Evolutionary conservation across 2,329 filamentous ascomycete genomes (phyloP), one percentile per base, ranked within the genome.

Genomic region (Amauroascus verrucosus): DNA sequence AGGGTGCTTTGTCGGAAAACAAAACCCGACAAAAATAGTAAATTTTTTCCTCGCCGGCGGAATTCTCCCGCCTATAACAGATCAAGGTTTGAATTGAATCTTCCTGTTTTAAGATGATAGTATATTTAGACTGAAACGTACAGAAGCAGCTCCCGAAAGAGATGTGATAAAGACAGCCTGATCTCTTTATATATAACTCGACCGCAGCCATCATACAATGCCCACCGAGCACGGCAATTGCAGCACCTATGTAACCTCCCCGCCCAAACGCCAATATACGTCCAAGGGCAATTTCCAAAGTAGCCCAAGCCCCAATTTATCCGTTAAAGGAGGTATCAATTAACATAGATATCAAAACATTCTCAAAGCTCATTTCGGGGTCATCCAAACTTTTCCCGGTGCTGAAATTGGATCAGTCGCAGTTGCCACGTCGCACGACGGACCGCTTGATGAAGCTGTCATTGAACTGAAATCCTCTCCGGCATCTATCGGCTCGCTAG

Each of bases 401-500:
- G 20, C 22, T 16, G 40, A 6, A 28, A 52, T 28, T 3, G 41
- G n/a, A 18, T 52, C 50, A 14, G 40, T 11, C 1, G 40, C 41
- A 32, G 26, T 52, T 18, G 16, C 37, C n/a, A 22, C 22, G 32
- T 52, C 50, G 30, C 30, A 37, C 20, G 50, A 52, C 41, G 50
- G 50, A 11, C 22, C 33, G n/a, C 11, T 45, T 2, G 43, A 37
- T 24, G 50, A 52, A 20, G 28, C 41, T 5, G 18, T 32, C 6
- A n/a, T 26, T n/a, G 51, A 16, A 18, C 32, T 40, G 13, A 14
- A 22, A 11, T 32, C n/a, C 14, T 43, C 51, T 14, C 8, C 22
- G 9, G 2, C 30, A 35, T 52, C 49, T 22, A 43, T 1, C 7
- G 64, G 66, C 43, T 72, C 68, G 33, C 59, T 62, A 1, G 67